Percentiles rank a stretch among this genome's conserved stretches.
phyloP scores from a whole-genome alignment of 345 rosid species.

The Turritis glabra region DNA sequence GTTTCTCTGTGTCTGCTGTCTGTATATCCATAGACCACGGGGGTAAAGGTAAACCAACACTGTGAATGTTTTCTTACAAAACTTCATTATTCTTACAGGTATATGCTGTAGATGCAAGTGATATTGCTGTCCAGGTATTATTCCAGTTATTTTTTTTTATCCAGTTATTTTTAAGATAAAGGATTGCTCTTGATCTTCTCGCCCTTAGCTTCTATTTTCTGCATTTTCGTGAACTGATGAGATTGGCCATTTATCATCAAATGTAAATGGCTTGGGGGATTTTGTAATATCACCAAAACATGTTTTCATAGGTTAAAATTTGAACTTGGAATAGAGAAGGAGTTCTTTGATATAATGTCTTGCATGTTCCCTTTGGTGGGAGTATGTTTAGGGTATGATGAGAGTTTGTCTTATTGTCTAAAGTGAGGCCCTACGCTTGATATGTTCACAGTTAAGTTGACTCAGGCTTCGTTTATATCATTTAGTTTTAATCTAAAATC shows the following conservation, averaged over 20 bases:
- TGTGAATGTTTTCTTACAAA: slow-evolving; percentile 18
- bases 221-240: neutral
- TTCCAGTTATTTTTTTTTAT: slow-evolving; percentile 27
- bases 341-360: neutral
- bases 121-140: slow-evolving; percentile 90
- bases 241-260: neutral
- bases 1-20: neutral
- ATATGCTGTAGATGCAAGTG: slow-evolving; percentile 98
- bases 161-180: slow-evolving; percentile 2
- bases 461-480: neutral
- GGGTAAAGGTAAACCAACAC: slow-evolving; percentile 17
- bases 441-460: neutral
- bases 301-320: neutral
- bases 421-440: neutral
- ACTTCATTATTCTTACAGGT: slow-evolving; percentile 54
- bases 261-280: slow-evolving; percentile 12
- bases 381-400: slow-evolving; percentile 3
- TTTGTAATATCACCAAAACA: neutral
- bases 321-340: neutral
- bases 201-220: slow-evolving; percentile 2
- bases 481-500: neutral
- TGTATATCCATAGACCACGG: neutral
- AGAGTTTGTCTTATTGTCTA: slow-evolving; percentile 4
- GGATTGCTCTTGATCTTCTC: slow-evolving; percentile 10
- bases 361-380: neutral